Conservation (phyloP, 1,284 basidiomycete species). For the Melampsora americana region DNA sequence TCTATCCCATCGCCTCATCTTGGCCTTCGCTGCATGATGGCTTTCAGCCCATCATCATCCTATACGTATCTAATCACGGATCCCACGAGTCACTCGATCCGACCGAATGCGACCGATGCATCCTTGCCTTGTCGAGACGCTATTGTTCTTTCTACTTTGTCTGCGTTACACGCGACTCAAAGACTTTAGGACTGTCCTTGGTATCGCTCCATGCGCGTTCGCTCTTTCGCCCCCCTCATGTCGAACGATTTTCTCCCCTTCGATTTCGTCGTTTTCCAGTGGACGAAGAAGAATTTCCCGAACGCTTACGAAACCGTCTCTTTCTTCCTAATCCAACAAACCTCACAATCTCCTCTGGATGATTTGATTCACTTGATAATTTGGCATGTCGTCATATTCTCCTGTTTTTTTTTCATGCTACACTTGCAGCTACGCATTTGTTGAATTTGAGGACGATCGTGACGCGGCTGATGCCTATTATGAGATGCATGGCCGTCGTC, state of each 20-base stretch:
- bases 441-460: conserved; percentile 42
- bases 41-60: not conserved
- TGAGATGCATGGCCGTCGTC: conserved; percentile 44
- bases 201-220: conserved; percentile 10
- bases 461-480: conserved; percentile 43
- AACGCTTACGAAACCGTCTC: conserved; percentile 41
- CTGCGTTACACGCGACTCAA: conserved; percentile 7
- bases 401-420: not conserved
- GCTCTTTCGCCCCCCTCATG: not conserved
- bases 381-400: not conserved
- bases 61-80: not conserved
- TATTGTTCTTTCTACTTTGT: not conserved
- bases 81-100: not conserved
- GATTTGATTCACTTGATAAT: not conserved
- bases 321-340: conserved; percentile 19
- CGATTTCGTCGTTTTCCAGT: conserved; percentile 23
- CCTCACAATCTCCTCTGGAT: not conserved
- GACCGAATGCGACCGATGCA: not conserved
- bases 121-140: not conserved
- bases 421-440: conserved; percentile 39
- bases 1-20: not conserved
- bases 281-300: conserved; percentile 22
- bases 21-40: not conserved
- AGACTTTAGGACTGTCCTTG: conserved; percentile 4
- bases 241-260: conserved; percentile 1